Evolutionary conservation across 192 early-diverging fungal genomes (phyloP).

Genomic region (Pilaira anomala): DNA sequence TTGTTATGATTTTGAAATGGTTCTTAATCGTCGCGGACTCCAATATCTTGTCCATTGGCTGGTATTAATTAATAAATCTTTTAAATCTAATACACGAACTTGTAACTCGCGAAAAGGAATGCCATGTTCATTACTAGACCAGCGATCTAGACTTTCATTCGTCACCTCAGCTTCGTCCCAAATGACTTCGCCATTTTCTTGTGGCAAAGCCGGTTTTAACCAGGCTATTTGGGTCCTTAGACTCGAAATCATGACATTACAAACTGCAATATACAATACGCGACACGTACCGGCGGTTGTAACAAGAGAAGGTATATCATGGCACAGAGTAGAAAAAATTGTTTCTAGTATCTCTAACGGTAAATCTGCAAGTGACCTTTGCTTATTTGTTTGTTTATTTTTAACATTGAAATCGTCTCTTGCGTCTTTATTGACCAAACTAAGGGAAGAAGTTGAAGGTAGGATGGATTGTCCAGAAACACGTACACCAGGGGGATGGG

Average conservation of each 20-base stretch:
- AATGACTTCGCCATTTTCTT: conserved; percentile 5
- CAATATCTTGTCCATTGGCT: conserved; percentile 24
- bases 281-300: conserved; percentile 5
- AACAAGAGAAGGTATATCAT: conserved; percentile 15
- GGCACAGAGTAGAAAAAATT: conserved; percentile 14
- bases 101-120: conserved; percentile 25
- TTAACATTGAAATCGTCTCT: not conserved
- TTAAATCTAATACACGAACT: not conserved
- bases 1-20: not conserved
- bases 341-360: conserved; percentile 24
- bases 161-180: conserved; percentile 14
- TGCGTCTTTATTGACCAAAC: no score
- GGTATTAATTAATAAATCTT: not conserved
- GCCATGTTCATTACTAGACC: conserved; percentile 2
- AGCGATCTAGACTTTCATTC: conserved; percentile 6
- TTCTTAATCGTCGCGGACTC: conserved; percentile 10
- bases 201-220: conserved; percentile 12
- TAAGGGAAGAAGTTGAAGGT: not conserved
- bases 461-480: no score
- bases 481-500: no score
- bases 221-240: conserved; percentile 9
- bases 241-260: conserved; percentile 11
- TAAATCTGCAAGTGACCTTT: not conserved
- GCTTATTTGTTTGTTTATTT: not conserved
- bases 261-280: conserved; percentile 21